Percentiles rank a stretch among this genome's conserved stretches.
Evolutionary conservation across 768 basidiomycete species (phyloP).

Genomic region (Suillus americanus): DNA sequence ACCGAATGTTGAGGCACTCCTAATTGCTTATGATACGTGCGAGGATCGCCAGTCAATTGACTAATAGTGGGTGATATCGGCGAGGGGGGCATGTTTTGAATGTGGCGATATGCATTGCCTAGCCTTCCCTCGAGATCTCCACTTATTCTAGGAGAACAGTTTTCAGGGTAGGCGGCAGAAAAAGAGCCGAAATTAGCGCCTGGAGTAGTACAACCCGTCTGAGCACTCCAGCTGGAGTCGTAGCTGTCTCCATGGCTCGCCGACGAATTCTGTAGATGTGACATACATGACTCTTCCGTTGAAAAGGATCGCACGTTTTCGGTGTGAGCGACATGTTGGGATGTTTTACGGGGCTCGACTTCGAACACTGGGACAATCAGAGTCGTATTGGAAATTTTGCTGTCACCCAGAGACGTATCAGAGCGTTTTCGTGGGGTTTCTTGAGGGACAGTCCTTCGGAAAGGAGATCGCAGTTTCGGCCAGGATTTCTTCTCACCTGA

Average conservation of each 20-base stretch:
- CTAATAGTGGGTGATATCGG: conserved; percentile 9
- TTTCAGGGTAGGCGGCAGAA: not conserved
- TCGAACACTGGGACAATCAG: conserved; percentile 25
- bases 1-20: conserved; percentile 32
- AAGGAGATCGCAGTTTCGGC: conserved; percentile 21
- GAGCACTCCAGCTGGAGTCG: not conserved
- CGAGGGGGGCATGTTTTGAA: conserved; percentile 20
- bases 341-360: not conserved
- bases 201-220: not conserved
- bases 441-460: conserved; percentile 14
- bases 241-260: not conserved
- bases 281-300: not conserved
- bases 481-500: conserved; percentile 26
- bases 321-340: conserved; percentile 2
- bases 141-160: not conserved
- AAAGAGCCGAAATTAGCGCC: not conserved
- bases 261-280: not conserved
- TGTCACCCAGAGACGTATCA: not conserved
- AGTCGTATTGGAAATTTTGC: conserved; percentile 18
- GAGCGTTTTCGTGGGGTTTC: conserved; percentile 7
- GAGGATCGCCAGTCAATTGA: conserved; percentile 25
- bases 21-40: conserved; percentile 26
- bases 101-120: conserved; percentile 21
- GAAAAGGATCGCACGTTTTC: conserved; percentile 1
- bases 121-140: conserved; percentile 24